Evolutionary conservation across 306 rosid species (phyloP).

Genomic region (Dalbergia cultrata): DNA sequence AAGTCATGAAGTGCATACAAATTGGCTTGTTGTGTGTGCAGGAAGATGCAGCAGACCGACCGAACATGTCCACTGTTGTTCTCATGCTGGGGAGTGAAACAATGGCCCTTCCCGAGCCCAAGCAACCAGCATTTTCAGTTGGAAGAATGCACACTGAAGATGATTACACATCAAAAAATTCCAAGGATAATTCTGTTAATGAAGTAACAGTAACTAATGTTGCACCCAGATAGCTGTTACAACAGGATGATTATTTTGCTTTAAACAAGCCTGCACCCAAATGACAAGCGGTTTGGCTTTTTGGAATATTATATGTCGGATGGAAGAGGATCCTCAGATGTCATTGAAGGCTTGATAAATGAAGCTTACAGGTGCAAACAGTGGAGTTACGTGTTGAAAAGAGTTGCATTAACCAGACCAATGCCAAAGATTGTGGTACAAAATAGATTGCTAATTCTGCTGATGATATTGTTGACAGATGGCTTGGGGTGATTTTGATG

Average conservation of each 20-base stretch:
- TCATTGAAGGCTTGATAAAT: background rate
- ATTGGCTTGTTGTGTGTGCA: conserved; percentile 59
- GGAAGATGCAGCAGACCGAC: conserved; percentile 53
- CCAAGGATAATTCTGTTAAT: conserved; percentile 16
- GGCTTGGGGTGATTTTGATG: too few species aligned
- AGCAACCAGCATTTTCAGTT: conserved; percentile 46
- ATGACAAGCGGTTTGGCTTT: background rate
- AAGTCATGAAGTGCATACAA: conserved; percentile 45
- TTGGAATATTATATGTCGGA: background rate
- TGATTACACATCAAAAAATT: conserved; percentile 4
- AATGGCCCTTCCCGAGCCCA: conserved; percentile 47
- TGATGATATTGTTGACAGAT: background rate
- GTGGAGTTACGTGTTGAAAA: background rate
- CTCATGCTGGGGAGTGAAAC: conserved; percentile 42
- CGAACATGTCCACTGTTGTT: conserved; percentile 53
- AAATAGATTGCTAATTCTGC: background rate
- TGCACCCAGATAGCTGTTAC: background rate
- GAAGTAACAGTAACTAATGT: background rate
- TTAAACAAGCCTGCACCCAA: background rate
- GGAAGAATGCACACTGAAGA: background rate
- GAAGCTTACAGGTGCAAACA: background rate
- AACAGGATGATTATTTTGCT: background rate
- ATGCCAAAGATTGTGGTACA: background rate
- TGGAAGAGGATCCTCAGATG: background rate
- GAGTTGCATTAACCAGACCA: background rate